Evolutionary conservation across 768 basidiomycete species (phyloP).

Genomic region (Tubosaeta sp.): DNA sequence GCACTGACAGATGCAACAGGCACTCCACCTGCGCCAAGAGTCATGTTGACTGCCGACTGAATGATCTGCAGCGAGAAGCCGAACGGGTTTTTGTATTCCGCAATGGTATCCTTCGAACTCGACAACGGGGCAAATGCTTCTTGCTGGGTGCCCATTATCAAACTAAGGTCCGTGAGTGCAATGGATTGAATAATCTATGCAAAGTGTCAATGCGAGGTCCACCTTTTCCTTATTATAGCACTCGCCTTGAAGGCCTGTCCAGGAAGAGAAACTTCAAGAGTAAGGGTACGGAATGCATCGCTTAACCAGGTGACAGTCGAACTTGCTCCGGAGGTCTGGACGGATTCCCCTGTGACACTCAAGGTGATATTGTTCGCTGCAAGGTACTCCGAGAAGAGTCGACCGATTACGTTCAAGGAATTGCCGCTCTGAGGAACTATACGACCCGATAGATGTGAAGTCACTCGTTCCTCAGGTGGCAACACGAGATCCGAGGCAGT

Average conservation of each 20-base stretch:
- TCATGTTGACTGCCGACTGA: conserved; percentile 51
- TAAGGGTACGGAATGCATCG: conserved; percentile 64
- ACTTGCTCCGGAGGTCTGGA: conserved; percentile 52
- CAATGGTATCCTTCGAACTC: conserved; percentile 51
- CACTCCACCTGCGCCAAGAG: conserved; percentile 43
- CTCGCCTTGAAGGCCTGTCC: conserved; percentile 53
- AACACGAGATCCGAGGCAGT: conserved; percentile 47
- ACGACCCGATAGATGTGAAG: conserved; percentile 55
- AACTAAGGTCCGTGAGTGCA: conserved; percentile 49
- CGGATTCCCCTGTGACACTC: conserved; percentile 52
- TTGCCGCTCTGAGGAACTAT: conserved; percentile 60
- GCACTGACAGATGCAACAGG: conserved; percentile 49
- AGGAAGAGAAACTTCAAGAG: conserved; percentile 56
- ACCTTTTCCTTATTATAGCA: neutral
- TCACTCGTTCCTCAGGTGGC: conserved; percentile 43
- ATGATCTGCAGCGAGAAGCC: conserved; percentile 69
- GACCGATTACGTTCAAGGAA: conserved; percentile 49
- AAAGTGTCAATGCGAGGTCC: neutral
- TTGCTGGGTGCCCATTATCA: conserved; percentile 47
- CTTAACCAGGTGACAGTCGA: conserved; percentile 59
- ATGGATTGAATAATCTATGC: conserved; percentile 61
- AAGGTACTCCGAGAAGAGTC: conserved; percentile 63
- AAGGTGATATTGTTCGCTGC: conserved; percentile 62
- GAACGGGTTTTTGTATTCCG: conserved; percentile 68
- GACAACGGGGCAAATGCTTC: conserved; percentile 60